phyloP scores from a whole-genome alignment of 345 rosid genomes.

The Pelargonium nanum region DNA sequence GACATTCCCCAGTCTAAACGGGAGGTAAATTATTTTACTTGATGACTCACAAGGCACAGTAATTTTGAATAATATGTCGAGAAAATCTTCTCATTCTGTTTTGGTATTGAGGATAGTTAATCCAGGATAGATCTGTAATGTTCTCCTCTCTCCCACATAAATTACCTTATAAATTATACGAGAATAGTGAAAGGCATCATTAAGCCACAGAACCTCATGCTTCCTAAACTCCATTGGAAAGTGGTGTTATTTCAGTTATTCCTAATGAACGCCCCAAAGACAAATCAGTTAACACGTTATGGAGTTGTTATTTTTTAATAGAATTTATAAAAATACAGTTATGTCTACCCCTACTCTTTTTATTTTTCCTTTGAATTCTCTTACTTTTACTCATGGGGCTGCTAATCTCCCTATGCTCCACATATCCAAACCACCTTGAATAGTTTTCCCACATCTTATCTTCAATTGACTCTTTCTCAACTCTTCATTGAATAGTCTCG shows the following conservation, averaged over 20 bases:
- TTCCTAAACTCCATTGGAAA: neutral
- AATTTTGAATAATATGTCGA: neutral
- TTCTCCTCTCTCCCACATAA: too few relatives aligned
- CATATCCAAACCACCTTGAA: too few relatives aligned
- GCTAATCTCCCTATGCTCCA: too few relatives aligned
- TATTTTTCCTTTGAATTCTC: too few relatives aligned
- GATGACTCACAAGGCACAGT: neutral
- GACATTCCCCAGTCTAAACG: constrained; percentile 89
- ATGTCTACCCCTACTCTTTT: too few relatives aligned
- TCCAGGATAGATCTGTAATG: neutral
- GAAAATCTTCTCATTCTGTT: neutral
- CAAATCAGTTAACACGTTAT: too few relatives aligned
- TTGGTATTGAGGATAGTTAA: neutral
- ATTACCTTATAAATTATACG: neutral
- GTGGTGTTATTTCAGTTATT: neutral
- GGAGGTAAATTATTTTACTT: constrained; percentile 41
- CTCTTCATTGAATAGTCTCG: too few relatives aligned
- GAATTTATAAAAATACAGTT: too few relatives aligned
- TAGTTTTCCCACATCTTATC: too few relatives aligned
- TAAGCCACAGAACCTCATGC: neutral
- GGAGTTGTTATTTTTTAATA: too few relatives aligned
- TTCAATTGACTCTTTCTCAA: too few relatives aligned
- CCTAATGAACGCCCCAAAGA: neutral
- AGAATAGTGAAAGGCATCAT: neutral
- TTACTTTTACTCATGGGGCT: too few relatives aligned